Conservation (phyloP, 805 yeast genomes). For the Yamadazyma nakazawae region DNA sequence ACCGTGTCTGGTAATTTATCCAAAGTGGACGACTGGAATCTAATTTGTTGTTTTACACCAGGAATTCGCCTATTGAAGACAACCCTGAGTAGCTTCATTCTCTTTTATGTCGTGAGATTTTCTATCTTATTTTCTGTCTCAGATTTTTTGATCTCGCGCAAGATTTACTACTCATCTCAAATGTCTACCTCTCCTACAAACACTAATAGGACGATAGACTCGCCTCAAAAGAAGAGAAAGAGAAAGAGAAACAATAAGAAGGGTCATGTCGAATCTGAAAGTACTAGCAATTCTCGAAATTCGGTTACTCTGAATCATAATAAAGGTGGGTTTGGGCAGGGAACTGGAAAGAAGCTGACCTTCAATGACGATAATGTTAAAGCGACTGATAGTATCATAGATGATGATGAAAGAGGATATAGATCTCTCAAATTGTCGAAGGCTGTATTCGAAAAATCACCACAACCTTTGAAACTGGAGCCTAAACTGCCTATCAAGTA, state of each 20-base stretch:
- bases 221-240: conserved; percentile 19
- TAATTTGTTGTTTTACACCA: not conserved
- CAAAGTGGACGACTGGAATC: conserved; percentile 3
- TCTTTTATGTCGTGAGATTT: not conserved
- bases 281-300: no score
- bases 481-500: not conserved
- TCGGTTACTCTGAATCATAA: not conserved
- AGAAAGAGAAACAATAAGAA: conserved; percentile 30
- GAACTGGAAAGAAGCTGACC: not conserved
- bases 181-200: conserved; percentile 1
- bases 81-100: not conserved
- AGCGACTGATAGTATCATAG: no score
- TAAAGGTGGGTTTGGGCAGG: not conserved
- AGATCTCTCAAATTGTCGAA: not conserved
- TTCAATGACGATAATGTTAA: not conserved
- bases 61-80: not conserved
- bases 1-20: conserved; percentile 27
- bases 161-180: conserved; percentile 1
- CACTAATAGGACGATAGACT: not conserved
- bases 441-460: not conserved
- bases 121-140: not conserved
- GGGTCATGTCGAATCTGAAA: not conserved
- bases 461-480: not conserved
- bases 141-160: not conserved
- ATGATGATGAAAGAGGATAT: not conserved